Base-by-base conservation (phyloP, 805 yeast genomes). In the Kuraishia cidri region DNA sequence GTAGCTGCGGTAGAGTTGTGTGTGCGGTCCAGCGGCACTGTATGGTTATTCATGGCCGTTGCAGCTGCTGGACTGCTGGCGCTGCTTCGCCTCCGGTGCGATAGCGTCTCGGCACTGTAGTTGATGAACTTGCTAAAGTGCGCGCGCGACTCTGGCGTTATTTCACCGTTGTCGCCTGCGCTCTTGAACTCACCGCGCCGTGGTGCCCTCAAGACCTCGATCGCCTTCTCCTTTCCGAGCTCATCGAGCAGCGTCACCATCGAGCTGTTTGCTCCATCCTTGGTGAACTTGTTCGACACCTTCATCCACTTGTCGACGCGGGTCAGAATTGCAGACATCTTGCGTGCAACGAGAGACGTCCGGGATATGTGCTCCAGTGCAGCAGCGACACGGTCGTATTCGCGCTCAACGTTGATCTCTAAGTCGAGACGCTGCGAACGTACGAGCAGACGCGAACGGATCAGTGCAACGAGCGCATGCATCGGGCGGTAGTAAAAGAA, bases 251-350 rank as follows among this genome's bases (percentile, higher is more conserved):
- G 52, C 24, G 64, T 65, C 37, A 73, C 56, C 56, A 72, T 70
- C 10, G 79, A 76, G 37, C 67, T 66, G n/a, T 64, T 56, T 27
- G 75, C 78, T 12, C 79, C 78, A 20, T 60, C 64, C 38, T 69
- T 56, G n/a, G 49, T 47, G 41, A 61, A 56, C 22, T 46, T 48
- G 33, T 46, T 49, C 11, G 62, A 55, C 13, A 56, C 57, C 24
- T 52, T 52, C 63, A 58, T 58, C 64, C 64, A 58, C 39, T 52
- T 56, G 12, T 56, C 48, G n/a, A 58, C 50, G 26, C 61, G 45
- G 6, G 56, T 45, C 30, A 58, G 41, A 6, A 58, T 57, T 30
- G 50, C 47, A 3, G 49, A 36, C 64, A 58, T 58, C 37, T 52
- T 56, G 14, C 34, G 31, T 1, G 59, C 61, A 18, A 58, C 63